Percentiles rank a stretch among this genome's conserved stretches.
phyloP scores from a whole-genome alignment of 345 rosid genomes.

The Citrus inodora region DNA sequence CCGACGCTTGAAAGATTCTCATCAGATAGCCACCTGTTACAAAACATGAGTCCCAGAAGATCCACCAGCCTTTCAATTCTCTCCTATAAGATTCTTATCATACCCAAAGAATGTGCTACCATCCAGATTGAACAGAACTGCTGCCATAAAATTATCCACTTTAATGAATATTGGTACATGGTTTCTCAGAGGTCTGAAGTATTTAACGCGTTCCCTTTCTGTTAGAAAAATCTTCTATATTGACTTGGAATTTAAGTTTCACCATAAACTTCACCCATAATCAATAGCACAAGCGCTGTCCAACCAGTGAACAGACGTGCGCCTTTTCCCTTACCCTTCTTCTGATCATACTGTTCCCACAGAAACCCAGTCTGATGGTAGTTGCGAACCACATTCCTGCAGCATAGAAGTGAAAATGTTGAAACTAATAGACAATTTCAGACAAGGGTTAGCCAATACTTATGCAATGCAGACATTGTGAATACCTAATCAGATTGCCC shows the following conservation, averaged over 20 bases:
- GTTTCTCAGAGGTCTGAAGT: not conserved
- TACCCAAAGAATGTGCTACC: not conserved
- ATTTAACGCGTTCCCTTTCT: not conserved
- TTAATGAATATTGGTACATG: not conserved
- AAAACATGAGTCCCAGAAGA: no score
- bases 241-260: constrained; percentile 6
- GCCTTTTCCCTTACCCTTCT: constrained; percentile 71
- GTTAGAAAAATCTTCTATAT: not conserved
- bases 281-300: constrained; percentile 70
- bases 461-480: not conserved
- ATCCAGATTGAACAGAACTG: no score
- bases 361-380: constrained; percentile 70
- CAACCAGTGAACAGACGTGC: constrained; percentile 80
- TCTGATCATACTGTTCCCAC: constrained; percentile 94
- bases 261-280: constrained; percentile 68
- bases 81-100: not conserved
- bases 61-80: not conserved
- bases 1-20: no score
- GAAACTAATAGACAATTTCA: not conserved
- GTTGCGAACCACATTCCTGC: constrained; percentile 77
- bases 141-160: not conserved
- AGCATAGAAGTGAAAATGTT: constrained; percentile 9
- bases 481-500: constrained; percentile 69
- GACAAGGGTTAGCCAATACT: not conserved
- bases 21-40: no score